Percentiles rank a stretch among this genome's conserved stretches.
phyloP scores from a whole-genome alignment of 108 stramenopile genomes.

The Cyclostephanos tholiformis region DNA sequence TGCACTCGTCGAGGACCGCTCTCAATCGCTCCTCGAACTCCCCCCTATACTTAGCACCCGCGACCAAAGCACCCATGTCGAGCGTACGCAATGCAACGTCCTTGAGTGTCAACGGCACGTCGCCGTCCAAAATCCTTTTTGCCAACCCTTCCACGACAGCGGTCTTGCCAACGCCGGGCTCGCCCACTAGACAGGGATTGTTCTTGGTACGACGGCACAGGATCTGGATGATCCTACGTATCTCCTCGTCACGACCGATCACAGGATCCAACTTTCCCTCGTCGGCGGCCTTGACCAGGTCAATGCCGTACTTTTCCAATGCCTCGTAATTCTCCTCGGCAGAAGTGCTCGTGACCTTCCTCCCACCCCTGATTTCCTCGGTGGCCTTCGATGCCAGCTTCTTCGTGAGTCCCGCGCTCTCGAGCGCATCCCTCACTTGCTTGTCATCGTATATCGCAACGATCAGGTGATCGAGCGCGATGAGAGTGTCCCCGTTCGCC shows the following conservation, averaged over 20 bases:
- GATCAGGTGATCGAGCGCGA: constrained; percentile 78
- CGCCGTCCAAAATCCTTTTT: constrained; percentile 89
- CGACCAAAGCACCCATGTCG: constrained; percentile 96
- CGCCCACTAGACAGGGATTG: constrained; percentile 94
- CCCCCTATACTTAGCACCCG: constrained; percentile 97
- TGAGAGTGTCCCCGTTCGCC: constrained; percentile 77
- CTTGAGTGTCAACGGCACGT: constrained; percentile 94
- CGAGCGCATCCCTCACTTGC: constrained; percentile 51
- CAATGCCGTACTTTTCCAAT: constrained; percentile 76
- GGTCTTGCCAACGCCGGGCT: constrained; percentile 94
- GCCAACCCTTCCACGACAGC: constrained; percentile 97
- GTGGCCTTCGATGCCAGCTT: constrained; percentile 59
- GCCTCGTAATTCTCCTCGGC: constrained; percentile 77
- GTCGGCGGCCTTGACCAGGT: constrained; percentile 78
- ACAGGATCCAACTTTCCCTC: constrained; percentile 97
- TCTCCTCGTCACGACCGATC: constrained; percentile 97
- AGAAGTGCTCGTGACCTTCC: constrained; percentile 67
- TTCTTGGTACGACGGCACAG: constrained; percentile 96
- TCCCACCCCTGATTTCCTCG: constrained; percentile 68
- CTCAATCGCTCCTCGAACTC: constrained; percentile 98
- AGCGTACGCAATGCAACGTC: constrained; percentile 83
- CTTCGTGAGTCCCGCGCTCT: constrained; percentile 64
- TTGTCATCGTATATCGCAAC: constrained; percentile 76
- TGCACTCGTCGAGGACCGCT: constrained; percentile 96
- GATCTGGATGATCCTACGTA: constrained; percentile 90